A percentile compares a stretch with the other conserved stretches of the same genome.
Evolutionary conservation across 2,329 filamentous ascomycete genomes (phyloP).

Genomic region (Nemania diffusa): DNA sequence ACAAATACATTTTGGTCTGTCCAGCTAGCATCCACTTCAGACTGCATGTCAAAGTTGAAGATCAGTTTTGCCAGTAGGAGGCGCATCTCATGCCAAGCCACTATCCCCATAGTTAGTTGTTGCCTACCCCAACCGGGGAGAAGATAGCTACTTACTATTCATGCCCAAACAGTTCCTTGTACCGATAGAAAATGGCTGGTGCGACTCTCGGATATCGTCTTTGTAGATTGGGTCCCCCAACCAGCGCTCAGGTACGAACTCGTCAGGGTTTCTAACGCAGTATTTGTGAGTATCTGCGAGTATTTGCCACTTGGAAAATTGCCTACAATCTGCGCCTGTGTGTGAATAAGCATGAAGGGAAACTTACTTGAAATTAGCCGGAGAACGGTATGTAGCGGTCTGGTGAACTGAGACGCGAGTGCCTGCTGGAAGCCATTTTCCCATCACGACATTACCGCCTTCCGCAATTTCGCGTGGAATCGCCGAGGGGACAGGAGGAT

Average conservation of each 20-base stretch:
- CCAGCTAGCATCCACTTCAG: conserved; percentile 32
- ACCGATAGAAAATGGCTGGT: conserved; percentile 38
- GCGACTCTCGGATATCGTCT: conserved; percentile 33
- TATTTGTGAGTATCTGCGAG: conserved; percentile 2
- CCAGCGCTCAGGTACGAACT: conserved; percentile 39
- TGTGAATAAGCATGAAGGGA: background rate
- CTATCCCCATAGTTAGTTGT: conserved; percentile 18
- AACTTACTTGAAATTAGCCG: conserved; percentile 30
- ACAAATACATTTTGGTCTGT: conserved; percentile 33
- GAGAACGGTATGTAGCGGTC: conserved; percentile 35
- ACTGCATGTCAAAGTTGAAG: conserved; percentile 35
- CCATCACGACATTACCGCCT: conserved; percentile 42
- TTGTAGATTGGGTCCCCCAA: conserved; percentile 29
- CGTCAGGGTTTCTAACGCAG: conserved; percentile 32
- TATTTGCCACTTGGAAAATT: background rate
- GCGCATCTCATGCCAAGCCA: conserved; percentile 40
- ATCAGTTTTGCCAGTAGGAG: conserved; percentile 33
- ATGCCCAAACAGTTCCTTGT: conserved; percentile 41
- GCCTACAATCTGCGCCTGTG: background rate
- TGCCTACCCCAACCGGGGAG: background rate
- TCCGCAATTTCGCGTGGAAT: conserved; percentile 37
- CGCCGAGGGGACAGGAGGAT: conserved; percentile 40
- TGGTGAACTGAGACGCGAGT: conserved; percentile 38
- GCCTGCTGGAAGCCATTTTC: conserved; percentile 37
- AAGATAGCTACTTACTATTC: conserved; percentile 32